These are phyloP conservation scores for Ceratorhiza oryzae-sativae DNA, from an alignment of 1,284 basidiomycete genomes.

Conservation along the genomic window DNA sequence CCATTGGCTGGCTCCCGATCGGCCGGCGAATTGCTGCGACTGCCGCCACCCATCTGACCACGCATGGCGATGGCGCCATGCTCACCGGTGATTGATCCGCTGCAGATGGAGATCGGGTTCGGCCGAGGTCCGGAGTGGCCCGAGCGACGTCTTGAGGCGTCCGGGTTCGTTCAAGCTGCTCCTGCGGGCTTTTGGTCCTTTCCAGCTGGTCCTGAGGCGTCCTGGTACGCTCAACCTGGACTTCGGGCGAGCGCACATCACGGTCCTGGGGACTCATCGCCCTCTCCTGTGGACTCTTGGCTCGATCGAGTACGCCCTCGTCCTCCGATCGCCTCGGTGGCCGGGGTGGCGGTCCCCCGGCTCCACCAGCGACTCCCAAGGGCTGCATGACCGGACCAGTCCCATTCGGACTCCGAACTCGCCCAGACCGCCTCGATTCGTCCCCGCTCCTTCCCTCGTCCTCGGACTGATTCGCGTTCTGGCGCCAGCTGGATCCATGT, in stretches of 20 bases:
- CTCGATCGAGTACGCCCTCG: slow-evolving; percentile 5
- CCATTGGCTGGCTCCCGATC: background rate
- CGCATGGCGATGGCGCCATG: slow-evolving; percentile 30
- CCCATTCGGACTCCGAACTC: background rate
- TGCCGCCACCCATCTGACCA: background rate
- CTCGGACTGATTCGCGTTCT: background rate
- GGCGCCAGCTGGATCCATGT: background rate
- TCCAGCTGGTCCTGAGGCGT: background rate
- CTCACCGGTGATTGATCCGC: slow-evolving; percentile 11
- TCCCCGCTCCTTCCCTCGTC: slow-evolving; percentile 21
- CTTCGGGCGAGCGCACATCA: background rate
- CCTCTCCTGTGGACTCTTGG: background rate
- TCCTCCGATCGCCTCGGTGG: slow-evolving; percentile 26
- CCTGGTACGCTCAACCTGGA: background rate
- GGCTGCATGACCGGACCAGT: background rate
- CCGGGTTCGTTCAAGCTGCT: background rate
- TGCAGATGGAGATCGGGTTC: slow-evolving; percentile 18
- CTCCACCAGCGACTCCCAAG: background rate
- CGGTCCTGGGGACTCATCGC: background rate
- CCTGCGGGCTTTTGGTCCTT: background rate
- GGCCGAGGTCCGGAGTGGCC: background rate
- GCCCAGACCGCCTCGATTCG: background rate
- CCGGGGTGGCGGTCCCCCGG: slow-evolving; percentile 7
- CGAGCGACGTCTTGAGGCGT: slow-evolving; percentile 1
- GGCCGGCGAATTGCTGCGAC: slow-evolving; percentile 30